These are phyloP conservation scores for Venturia carpophila DNA, from an alignment of 2,329 filamentous ascomycete genomes.

Conservation along the genomic window DNA sequence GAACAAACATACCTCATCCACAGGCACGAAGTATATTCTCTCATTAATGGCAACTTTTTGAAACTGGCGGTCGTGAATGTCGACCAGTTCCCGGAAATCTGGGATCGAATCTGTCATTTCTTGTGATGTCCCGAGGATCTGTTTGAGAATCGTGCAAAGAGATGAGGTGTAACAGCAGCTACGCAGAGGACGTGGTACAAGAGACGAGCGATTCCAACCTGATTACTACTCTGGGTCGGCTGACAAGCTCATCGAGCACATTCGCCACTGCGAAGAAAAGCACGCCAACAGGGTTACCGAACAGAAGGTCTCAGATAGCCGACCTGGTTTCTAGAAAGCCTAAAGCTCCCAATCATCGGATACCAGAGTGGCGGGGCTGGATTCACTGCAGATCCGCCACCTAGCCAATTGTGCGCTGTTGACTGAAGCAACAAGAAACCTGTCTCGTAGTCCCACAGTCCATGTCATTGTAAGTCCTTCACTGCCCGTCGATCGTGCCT, in stretches of 20 bases:
- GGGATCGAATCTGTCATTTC: slow-evolving; percentile 18
- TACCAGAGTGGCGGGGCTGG: neutral
- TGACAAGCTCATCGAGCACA: neutral
- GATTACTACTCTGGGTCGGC: neutral
- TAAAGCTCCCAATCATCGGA: neutral
- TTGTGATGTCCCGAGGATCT: slow-evolving; percentile 1
- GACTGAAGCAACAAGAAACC: neutral
- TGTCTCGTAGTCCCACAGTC: neutral
- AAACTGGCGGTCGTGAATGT: slow-evolving; percentile 32
- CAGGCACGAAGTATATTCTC: slow-evolving; percentile 33
- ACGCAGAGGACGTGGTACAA: slow-evolving; percentile 7
- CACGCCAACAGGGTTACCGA: neutral
- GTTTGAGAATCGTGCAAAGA: neutral
- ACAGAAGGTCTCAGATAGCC: neutral
- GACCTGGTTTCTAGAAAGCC: neutral
- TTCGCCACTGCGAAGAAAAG: neutral
- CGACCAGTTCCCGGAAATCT: slow-evolving; percentile 23
- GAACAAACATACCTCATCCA: slow-evolving; percentile 28
- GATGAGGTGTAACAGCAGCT: neutral
- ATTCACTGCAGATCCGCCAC: neutral
- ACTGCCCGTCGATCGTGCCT: neutral
- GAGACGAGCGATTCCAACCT: neutral
- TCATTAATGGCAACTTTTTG: slow-evolving; percentile 33
- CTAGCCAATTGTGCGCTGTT: neutral
- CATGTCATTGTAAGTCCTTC: neutral